Base-by-base conservation (phyloP, 257 asterid genomes). In the Nicotiana knightiana region DNA sequence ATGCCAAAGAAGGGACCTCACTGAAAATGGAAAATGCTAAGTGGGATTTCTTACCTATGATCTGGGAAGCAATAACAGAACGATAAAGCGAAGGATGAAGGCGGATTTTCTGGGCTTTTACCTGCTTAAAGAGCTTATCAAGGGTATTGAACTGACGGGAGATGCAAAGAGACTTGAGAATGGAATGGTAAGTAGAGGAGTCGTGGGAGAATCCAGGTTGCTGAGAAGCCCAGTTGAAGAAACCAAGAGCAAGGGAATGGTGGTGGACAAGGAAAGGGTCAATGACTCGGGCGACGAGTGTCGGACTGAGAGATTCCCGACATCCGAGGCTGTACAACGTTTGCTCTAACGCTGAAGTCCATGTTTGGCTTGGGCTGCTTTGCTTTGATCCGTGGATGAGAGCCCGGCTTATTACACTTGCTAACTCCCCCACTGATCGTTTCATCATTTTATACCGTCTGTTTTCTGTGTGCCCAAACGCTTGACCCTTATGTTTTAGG, bases 221-320 rank as follows among this genome's bases (percentile, higher is more conserved):
- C 84, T 95, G 99, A 70, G 99, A 86, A 3, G 97, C 97, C 99
- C 99, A 95, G 85, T 93, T 90, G 90, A 95, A 93, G 94, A 95
- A 95, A 71, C 99, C 99, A 67, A 88, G 82, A 21, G 97, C 98
- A 59, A 95, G 93, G 21, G 93, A 86, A 82, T 86, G 94, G 80
- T 93, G 93, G 86, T 90, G 88, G 85, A 90, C 91, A 85, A 95
- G 98, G 87, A 84, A 88, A 0, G 98, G 97, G 81, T 95, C 97
- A 89, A 95, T 92, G 77, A 93, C 97, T 43, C 89, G 84, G 77
- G 98, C 91, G 43, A 95, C 98, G 21, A 91, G 89, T 32, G 87
- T 17, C 10, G 98, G 93, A 70, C 84, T 91, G 65, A 92, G 88
- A 28, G 94, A 90, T 82, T 90, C 86, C 46, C 97, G 96, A 85